Evolutionary conservation across 495 filamentous ascomycete genomes (phyloP), one percentile per base, ranked within the genome.

Genomic region (Hypoxylon subgilvum): DNA sequence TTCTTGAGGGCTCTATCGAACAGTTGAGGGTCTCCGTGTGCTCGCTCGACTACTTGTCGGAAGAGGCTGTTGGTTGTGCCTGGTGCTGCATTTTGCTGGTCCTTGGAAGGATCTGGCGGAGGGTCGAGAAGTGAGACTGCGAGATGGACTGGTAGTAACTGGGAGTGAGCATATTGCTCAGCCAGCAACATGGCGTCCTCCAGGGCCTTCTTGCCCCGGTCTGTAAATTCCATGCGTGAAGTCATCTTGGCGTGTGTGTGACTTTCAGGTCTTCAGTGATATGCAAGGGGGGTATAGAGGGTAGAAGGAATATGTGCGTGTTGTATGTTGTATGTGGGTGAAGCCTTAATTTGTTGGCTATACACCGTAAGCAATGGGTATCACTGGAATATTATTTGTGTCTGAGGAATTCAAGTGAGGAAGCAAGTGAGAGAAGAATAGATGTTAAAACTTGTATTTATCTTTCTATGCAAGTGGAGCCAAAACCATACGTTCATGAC

Each of bases 1-100:
- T 94, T 96, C 81, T 97, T 96, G 43, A 98, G 79, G 5, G 89
- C 79, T 45, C 94, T 84, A 68, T 96, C 90, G 52, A 98, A 84
- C 4, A 86, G 78, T 68, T 96, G 94, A 23, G 90, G 81, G 69
- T 98, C 94, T 65, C 94, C 94, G 70, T 96, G 87, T 38, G 94
- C 94, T 40, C 90, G 88, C 65, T 98, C 92, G 40, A 98, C 80
- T 56, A 97, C 93, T 74, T 97, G 94, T 49, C 87, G 85, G 79
- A 97, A 92, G 32, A 97, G 84, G 2, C 92, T 88, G 59, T 81
- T 76, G 2, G 85, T 78, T 39, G 87, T 83, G 12, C 85, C 80
- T 39, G 86, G 82, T 42, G 75, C 71, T 23, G 74, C 71, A 49
- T 84, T 84, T 65, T 86, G 88, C 67, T 85, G 88, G 63, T 90